Evolutionary conservation across 2,329 filamentous ascomycete species (phyloP).

Genomic region (Aspergillus puulaauensis): DNA sequence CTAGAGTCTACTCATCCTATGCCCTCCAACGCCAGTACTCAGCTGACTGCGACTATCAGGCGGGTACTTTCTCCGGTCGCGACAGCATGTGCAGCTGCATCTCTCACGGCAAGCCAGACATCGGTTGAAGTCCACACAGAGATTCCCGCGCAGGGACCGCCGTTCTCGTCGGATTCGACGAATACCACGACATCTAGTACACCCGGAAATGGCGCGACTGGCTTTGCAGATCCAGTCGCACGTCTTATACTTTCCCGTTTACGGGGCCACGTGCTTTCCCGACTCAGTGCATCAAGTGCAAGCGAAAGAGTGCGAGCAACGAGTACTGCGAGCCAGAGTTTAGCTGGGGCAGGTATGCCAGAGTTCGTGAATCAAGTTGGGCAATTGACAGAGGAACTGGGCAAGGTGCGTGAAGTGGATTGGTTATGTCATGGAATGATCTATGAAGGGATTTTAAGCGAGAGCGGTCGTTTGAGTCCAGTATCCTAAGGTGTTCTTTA

Average conservation of each 20-base stretch:
- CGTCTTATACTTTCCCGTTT: slow-evolving; percentile 61
- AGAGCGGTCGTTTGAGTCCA: slow-evolving; percentile 18
- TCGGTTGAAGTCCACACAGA: slow-evolving; percentile 26
- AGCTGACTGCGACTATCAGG: slow-evolving; percentile 47
- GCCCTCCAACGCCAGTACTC: slow-evolving; percentile 45
- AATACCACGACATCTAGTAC: slow-evolving; percentile 8
- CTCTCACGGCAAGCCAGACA: slow-evolving; percentile 19
- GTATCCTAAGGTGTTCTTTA: slow-evolving; percentile 11
- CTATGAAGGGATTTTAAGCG: slow-evolving; percentile 53
- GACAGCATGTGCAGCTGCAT: slow-evolving; percentile 35
- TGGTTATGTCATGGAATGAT: slow-evolving; percentile 57
- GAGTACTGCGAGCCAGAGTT: slow-evolving; percentile 57
- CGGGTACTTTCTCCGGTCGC: slow-evolving; percentile 57
- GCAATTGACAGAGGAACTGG: slow-evolving; percentile 58
- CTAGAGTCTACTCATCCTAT: slow-evolving; percentile 51
- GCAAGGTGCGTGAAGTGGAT: slow-evolving; percentile 59
- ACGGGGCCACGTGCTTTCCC: slow-evolving; percentile 54
- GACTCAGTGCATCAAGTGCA: slow-evolving; percentile 60
- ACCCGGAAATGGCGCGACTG: slow-evolving; percentile 27
- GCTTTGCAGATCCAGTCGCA: slow-evolving; percentile 60
- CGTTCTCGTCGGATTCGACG: slow-evolving; percentile 46
- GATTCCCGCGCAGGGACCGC: slow-evolving; percentile 59
- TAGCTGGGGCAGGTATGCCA: slow-evolving; percentile 60
- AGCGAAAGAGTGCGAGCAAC: slow-evolving; percentile 59
- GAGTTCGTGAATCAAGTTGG: slow-evolving; percentile 62